phyloP scores from a whole-genome alignment of 305 asterid species.

The Fraxinus floribunda region DNA sequence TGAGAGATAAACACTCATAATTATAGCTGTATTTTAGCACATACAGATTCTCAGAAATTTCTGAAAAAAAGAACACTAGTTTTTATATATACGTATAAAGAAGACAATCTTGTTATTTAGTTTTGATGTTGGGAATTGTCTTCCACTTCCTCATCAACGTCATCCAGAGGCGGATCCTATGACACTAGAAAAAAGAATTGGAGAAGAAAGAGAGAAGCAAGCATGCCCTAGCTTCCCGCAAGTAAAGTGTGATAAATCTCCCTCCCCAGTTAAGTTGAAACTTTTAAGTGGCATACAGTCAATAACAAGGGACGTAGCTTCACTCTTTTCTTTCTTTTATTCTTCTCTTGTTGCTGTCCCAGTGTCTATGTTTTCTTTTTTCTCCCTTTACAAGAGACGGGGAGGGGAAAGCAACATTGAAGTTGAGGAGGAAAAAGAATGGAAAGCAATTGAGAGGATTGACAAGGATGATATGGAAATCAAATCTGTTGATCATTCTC shows the following conservation, averaged over 20 bases:
- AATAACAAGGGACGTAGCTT: neutral
- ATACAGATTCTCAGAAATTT: neutral
- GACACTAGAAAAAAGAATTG: neutral
- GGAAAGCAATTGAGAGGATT: neutral
- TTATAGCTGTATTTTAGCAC: neutral
- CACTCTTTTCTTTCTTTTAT: neutral
- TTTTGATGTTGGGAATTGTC: neutral
- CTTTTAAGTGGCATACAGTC: neutral
- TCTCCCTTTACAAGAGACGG: neutral
- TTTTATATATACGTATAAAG: neutral
- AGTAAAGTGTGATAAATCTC: neutral
- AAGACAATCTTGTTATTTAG: neutral
- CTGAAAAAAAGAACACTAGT: neutral
- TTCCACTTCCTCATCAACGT: neutral
- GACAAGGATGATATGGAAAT: neutral
- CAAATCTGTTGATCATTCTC: neutral
- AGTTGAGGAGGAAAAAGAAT: neutral
- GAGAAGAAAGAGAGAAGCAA: neutral
- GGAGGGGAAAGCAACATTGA: neutral
- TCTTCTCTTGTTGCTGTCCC: neutral
- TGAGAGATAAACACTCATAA: neutral
- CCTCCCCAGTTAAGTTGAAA: neutral
- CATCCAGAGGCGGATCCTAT: neutral
- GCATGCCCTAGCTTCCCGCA: neutral
- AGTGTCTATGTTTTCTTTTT: neutral